Percentiles rank a stretch among this genome's conserved stretches.
phyloP scores from a whole-genome alignment of 1,284 basidiomycete species.

The Pseudozyma pruni region DNA sequence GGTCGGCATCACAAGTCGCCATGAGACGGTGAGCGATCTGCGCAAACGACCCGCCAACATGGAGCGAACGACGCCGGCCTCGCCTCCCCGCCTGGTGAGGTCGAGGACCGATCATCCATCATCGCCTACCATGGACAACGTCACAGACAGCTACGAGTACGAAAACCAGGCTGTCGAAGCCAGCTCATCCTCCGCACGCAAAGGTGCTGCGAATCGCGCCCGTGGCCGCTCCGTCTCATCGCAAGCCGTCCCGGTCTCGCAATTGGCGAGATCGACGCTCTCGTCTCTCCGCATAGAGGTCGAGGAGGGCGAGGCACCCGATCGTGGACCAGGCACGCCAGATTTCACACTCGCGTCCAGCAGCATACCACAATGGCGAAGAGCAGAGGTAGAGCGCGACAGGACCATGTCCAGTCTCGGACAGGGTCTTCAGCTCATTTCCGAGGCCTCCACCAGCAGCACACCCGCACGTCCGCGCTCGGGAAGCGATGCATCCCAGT shows the following conservation, averaged over 20 bases:
- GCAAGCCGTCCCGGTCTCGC: constrained; percentile 31
- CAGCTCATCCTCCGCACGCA: constrained; percentile 31
- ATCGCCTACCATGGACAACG: neutral
- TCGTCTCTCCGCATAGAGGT: constrained; percentile 16
- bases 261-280: constrained; percentile 20
- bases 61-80: constrained; percentile 12
- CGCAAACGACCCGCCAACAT: neutral
- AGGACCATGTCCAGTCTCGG: constrained; percentile 44
- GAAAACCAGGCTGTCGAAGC: constrained; percentile 9
- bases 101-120: constrained; percentile 19
- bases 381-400: constrained; percentile 30
- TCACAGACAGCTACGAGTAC: neutral
- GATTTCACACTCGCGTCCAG: constrained; percentile 44
- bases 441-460: constrained; percentile 21
- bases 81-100: constrained; percentile 27
- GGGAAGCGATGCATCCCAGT: constrained; percentile 19
- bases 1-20: too few relatives aligned
- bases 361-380: constrained; percentile 37
- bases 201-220: constrained; percentile 22
- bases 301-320: constrained; percentile 19
- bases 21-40: neutral
- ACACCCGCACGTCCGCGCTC: constrained; percentile 26
- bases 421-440: constrained; percentile 43
- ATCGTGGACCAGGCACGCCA: constrained; percentile 51
- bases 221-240: constrained; percentile 49